Percentiles rank a stretch among this genome's conserved stretches.
These are phyloP conservation scores for Umbelopsis sp. DNA, from an alignment of 192 early-diverging fungal genomes.

Conservation along the genomic window DNA sequence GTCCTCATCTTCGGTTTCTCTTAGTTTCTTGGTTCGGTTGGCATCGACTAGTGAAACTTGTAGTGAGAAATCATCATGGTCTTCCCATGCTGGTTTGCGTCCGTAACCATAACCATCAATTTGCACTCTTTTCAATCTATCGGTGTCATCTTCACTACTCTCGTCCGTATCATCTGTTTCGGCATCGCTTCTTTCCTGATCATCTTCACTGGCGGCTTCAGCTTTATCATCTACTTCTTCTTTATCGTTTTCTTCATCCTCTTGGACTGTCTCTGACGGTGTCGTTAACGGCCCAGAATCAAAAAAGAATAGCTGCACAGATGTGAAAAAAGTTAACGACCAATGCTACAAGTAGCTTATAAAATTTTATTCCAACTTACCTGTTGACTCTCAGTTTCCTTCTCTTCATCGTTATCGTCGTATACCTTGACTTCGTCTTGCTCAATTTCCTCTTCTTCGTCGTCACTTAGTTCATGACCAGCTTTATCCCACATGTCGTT, in stretches of 20 bases:
- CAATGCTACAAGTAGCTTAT: too few relatives aligned
- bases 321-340: background rate
- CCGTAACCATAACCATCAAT: constrained; percentile 14
- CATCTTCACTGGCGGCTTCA: constrained; percentile 20
- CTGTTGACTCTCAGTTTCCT: background rate
- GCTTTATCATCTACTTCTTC: constrained; percentile 22
- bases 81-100: constrained; percentile 70
- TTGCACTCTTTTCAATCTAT: constrained; percentile 13
- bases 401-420: constrained; percentile 18
- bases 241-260: constrained; percentile 40
- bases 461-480: constrained; percentile 23
- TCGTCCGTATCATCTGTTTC: constrained; percentile 40
- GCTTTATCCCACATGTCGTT: constrained; percentile 22
- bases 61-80: constrained; percentile 74
- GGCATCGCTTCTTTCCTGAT: constrained; percentile 17
- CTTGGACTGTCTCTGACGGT: constrained; percentile 34
- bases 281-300: constrained; percentile 29
- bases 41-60: constrained; percentile 68
- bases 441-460: constrained; percentile 6
- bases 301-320: constrained; percentile 32
- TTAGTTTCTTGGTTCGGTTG: constrained; percentile 78
- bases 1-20: constrained; percentile 74
- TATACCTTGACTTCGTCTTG: constrained; percentile 13
- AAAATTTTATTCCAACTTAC: background rate
- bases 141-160: constrained; percentile 11